Evolutionary conservation across 1,284 basidiomycete species (phyloP).

Genomic region (Trichosporon sp.): DNA sequence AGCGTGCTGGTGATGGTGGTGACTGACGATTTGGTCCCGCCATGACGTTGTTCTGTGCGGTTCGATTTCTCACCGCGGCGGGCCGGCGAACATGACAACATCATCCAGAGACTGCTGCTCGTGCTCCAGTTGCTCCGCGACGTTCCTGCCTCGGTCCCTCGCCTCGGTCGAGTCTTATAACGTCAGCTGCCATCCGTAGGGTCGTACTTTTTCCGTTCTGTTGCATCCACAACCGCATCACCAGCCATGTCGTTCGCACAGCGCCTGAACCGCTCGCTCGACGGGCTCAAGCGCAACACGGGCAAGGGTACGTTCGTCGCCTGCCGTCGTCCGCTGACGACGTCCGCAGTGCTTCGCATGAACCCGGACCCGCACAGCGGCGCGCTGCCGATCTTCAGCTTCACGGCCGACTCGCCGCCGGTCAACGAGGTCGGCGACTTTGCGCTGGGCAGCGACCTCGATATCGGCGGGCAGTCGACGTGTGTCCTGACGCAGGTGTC

Average conservation of each 20-base stretch:
- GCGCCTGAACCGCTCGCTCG: slow-evolving; percentile 40
- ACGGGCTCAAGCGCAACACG: slow-evolving; percentile 36
- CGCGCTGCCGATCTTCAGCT: slow-evolving; percentile 36
- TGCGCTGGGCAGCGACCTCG: slow-evolving; percentile 40
- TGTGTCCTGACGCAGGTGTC: slow-evolving; percentile 32
- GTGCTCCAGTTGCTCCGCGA: not conserved
- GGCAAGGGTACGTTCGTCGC: slow-evolving; percentile 27
- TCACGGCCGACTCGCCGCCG: slow-evolving; percentile 21
- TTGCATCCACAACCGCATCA: not conserved
- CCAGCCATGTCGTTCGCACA: slow-evolving; percentile 28
- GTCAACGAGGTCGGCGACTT: slow-evolving; percentile 21
- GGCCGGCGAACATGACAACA: not conserved
- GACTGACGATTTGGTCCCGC: not conserved
- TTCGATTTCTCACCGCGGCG: not conserved
- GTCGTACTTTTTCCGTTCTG: not conserved
- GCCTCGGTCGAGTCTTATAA: not conserved
- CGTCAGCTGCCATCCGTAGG: not conserved
- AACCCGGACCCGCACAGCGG: slow-evolving; percentile 25
- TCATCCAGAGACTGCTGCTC: too few species aligned
- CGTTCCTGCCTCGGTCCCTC: not conserved
- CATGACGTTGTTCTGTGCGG: not conserved
- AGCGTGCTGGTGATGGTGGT: not conserved
- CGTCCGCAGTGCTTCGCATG: slow-evolving; percentile 34
- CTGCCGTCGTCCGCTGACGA: not conserved
- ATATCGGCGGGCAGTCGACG: slow-evolving; percentile 46